Base-by-base conservation (phyloP, 1,284 basidiomycete species). In the Trichosporon sp. region DNA sequence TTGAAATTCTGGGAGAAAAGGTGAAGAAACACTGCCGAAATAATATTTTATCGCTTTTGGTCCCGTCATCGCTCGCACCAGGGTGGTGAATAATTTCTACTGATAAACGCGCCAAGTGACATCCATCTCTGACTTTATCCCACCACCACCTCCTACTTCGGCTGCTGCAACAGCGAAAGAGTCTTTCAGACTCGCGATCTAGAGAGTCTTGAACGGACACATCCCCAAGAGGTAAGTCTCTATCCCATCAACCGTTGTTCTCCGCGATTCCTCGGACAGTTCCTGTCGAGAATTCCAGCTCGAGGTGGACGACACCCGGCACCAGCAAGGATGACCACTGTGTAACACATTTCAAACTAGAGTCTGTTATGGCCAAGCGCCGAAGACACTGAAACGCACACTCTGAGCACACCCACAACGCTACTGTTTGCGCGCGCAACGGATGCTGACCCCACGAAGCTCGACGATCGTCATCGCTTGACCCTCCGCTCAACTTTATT, bases 281-380 rank as follows among this genome's bases (percentile, higher is more conserved):
- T 25, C 23, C 23, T 25, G 47, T 21, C 47, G 47, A 21, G 47
- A 51, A 51, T 25, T 12, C 23, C 21, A 51, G n/a, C 23, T 51
- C 23, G 47, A 25, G 56, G 44, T 53, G 31, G 56, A 66, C 25
- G 51, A 42, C 60, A 66, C 27, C 18, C 38, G 47, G 31, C 21
- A 31, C 29, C 29, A 44, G 53, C 66, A 42, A 70, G 74, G 81
- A 82, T 82, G 81, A 82, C 77, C 56, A 74, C 73, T 74, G 81
- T 82, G 81, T 81, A 76, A 76, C 75, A 75, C 75, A 75, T 73
- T 78, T 82, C 81, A 82, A 82, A 82, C 81, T 82, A 82, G 81
- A 82, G 81, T 82, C 81, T 81, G 80, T 82, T 79, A 82, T 72
- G 81, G 79, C 79, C 74, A 81, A 81, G 75, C 69, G 80, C 79